These are phyloP conservation scores for Amaranthus cruentus DNA, from an alignment of 148 eudicot species.

Conservation along the genomic window DNA sequence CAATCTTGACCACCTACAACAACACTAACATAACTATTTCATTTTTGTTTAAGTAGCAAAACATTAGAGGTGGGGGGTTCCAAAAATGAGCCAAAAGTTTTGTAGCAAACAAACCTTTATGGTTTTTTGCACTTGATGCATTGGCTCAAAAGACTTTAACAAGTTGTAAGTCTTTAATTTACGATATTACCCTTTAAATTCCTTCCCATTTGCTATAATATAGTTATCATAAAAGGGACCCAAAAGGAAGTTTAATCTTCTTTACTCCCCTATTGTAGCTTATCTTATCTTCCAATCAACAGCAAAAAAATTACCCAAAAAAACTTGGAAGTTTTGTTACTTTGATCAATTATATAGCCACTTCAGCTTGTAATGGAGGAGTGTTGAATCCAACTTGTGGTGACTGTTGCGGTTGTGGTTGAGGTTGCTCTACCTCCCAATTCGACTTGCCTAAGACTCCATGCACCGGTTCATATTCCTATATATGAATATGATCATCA, in stretches of 20 bases:
- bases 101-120: slow-evolving; percentile 4
- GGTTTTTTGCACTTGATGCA: slow-evolving; percentile 10
- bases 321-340: background rate
- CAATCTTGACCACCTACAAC: slow-evolving; percentile 12
- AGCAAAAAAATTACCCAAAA: slow-evolving; percentile 5
- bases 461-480: slow-evolving; percentile 75
- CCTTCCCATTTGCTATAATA: background rate
- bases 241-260: slow-evolving; percentile 14
- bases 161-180: slow-evolving; percentile 14
- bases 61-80: background rate
- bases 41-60: slow-evolving; percentile 7
- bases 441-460: slow-evolving; percentile 48
- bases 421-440: slow-evolving; percentile 54
- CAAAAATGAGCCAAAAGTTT: slow-evolving; percentile 16
- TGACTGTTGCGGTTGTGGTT: slow-evolving; percentile 9
- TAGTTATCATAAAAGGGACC: slow-evolving; percentile 6
- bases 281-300: slow-evolving; percentile 8
- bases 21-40: too few species aligned
- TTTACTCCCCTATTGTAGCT: background rate
- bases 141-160: background rate
- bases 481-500: background rate
- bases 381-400: slow-evolving; percentile 36
- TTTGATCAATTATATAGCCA: slow-evolving; percentile 30
- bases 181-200: background rate
- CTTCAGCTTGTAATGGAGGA: slow-evolving; percentile 35